phyloP scores from a whole-genome alignment of 2,329 filamentous ascomycete genomes.

The Graphium sp. region DNA sequence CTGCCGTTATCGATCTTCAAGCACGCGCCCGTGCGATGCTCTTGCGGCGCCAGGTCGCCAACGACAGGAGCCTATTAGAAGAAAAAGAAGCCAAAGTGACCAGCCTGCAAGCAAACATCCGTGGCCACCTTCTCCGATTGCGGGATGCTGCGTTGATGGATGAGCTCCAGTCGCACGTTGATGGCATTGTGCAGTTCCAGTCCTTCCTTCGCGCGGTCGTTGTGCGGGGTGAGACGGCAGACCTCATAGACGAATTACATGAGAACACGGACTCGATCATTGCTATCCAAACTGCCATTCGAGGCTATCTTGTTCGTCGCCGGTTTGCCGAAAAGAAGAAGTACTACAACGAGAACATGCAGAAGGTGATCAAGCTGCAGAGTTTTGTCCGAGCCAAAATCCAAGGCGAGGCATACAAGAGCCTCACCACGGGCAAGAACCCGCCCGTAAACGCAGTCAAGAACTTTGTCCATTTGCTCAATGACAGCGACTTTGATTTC shows the following conservation, averaged over 20 bases:
- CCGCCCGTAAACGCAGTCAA: conserved; percentile 93
- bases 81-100: conserved; percentile 38
- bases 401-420: conserved; percentile 96
- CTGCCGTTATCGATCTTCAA: conserved; percentile 34
- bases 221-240: conserved; percentile 55
- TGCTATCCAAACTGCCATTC: conserved; percentile 57
- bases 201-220: conserved; percentile 64
- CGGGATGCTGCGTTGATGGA: conserved; percentile 46
- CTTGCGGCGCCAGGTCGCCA: conserved; percentile 29
- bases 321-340: conserved; percentile 72
- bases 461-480: conserved; percentile 93
- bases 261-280: conserved; percentile 64
- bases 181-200: conserved; percentile 55
- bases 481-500: conserved; percentile 97
- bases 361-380: conserved; percentile 96
- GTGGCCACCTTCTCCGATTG: conserved; percentile 49
- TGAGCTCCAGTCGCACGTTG: conserved; percentile 51
- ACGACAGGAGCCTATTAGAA: conserved; percentile 36
- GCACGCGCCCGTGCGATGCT: conserved; percentile 44
- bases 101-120: conserved; percentile 47
- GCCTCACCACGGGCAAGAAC: conserved; percentile 87
- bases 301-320: conserved; percentile 56
- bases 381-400: conserved; percentile 91
- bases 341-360: conserved; percentile 92
- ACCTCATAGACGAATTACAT: conserved; percentile 60